Evolutionary conservation across 306 rosid species (phyloP), one percentile per base, ranked within the genome.

Genomic region (Corylus avellana): DNA sequence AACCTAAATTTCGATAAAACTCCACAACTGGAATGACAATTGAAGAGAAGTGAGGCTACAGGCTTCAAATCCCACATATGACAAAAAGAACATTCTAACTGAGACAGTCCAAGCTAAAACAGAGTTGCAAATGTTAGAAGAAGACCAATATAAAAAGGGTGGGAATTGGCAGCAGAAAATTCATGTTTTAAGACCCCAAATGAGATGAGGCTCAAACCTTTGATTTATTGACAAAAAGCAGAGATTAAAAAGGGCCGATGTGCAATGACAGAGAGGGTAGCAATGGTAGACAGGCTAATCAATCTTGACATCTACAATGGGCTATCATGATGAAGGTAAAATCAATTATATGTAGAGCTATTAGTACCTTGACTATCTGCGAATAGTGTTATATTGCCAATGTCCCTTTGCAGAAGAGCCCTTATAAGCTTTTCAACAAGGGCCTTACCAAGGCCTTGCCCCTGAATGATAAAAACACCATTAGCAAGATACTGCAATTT

Each of bases 401-500:
- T 95, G 87, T 91, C 99, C 87, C 88, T 91, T 81, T 90, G 98
- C 80, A 95, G 82, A 79, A 95, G 97, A 49, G 97, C 78, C 79
- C 95, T 86, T 81, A 95, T 93, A 67, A 93, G 81, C 87, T 90
- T 93, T 87, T 95, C 98, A 64, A 95, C 89, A 53, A 95, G 98
- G 72, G 98, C 87, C 86, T 89, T 95, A 47, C 99, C 97, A 54
- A 95, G 97, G 78, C 99, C 98, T 87, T 91, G 99, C 64, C 98
- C 99, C 97, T 91, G 80, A 72, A 85, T 69, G 75, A 76, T 48
- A 83, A 79, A 57, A 82, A 77, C 55, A 69, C 74, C 69, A 77
- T 82, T 61, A 87, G 61, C 29, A 61, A 73, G 79, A 63, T 55
- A 27, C 32, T 50, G 48, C 64, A 76, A 69, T 63, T 79, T 75